Percentiles rank a stretch among this genome's conserved stretches.
Conservation (phyloP, 176 grass and related monocot genomes). For the Cymbopogon citratus region DNA sequence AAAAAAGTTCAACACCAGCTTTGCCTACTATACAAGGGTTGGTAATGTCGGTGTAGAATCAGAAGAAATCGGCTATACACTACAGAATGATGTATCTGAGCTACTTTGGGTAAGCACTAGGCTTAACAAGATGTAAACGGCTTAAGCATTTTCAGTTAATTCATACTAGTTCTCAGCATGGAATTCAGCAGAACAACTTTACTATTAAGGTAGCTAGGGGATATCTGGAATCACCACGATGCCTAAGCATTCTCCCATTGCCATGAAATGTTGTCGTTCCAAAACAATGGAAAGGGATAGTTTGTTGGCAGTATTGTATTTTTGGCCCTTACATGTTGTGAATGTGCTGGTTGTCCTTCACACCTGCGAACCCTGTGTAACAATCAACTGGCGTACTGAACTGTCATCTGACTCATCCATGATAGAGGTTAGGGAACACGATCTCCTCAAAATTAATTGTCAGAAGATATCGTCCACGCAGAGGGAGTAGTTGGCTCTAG, state of each 20-base stretch:
- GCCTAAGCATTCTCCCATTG: not conserved
- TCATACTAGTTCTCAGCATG: not conserved
- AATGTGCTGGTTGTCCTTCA: not conserved
- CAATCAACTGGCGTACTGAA: not conserved
- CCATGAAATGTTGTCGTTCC: not conserved
- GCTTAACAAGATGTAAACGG: not conserved
- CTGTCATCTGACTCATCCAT: not conserved
- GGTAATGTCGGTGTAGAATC: not conserved
- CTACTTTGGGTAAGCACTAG: not conserved
- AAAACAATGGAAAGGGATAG: not conserved
- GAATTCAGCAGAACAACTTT: not conserved
- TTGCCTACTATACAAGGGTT: not conserved
- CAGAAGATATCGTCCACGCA: not conserved
- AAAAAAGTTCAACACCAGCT: slow-evolving; percentile 6
- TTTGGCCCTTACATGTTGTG: not conserved
- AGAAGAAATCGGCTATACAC: not conserved
- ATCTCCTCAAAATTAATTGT: not conserved
- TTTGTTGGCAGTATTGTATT: not conserved
- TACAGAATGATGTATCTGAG: slow-evolving; percentile 5
- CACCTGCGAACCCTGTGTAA: too few relatives aligned
- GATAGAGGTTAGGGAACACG: not conserved
- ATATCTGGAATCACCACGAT: not conserved
- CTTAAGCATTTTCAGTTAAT: not conserved
- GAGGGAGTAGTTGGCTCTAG: not conserved
- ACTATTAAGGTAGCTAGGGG: not conserved